Conservation (phyloP, 2,329 filamentous ascomycete species). For the Triangularia verruculosa region DNA sequence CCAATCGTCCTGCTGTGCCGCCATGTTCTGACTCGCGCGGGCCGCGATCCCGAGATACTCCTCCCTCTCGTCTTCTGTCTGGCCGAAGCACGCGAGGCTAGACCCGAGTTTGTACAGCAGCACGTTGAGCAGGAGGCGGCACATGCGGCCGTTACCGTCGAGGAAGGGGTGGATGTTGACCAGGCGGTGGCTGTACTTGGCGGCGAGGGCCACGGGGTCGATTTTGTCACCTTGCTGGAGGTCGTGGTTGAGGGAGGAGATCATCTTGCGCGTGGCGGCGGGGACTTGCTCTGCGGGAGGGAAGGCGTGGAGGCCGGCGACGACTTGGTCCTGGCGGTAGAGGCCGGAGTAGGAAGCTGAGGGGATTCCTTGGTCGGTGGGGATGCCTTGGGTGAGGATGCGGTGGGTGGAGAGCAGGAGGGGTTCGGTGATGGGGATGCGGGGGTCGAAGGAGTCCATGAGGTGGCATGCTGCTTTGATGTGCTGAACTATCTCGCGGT, state of each 20-base stretch:
- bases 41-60: slow-evolving; percentile 6
- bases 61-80: not conserved
- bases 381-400: no score
- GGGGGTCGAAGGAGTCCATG: not conserved
- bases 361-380: not conserved
- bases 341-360: slow-evolving; percentile 17
- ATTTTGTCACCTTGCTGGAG: slow-evolving; percentile 17
- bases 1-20: not conserved
- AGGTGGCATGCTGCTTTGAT: slow-evolving; percentile 16
- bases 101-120: slow-evolving; percentile 33
- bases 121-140: slow-evolving; percentile 37
- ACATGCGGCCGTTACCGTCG: slow-evolving; percentile 39
- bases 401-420: no score
- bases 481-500: slow-evolving; percentile 8
- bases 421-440: no score
- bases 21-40: slow-evolving; percentile 1
- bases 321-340: slow-evolving; percentile 28
- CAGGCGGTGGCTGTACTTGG: slow-evolving; percentile 32
- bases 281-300: slow-evolving; percentile 25
- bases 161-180: slow-evolving; percentile 40
- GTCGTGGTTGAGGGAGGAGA: slow-evolving; percentile 25
- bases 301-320: slow-evolving; percentile 23
- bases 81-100: slow-evolving; percentile 20
- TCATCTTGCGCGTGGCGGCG: slow-evolving; percentile 27
- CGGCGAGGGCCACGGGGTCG: slow-evolving; percentile 29